Base-by-base conservation (phyloP, 352 stramenopile species). In the Blastocystis sp. region DNA sequence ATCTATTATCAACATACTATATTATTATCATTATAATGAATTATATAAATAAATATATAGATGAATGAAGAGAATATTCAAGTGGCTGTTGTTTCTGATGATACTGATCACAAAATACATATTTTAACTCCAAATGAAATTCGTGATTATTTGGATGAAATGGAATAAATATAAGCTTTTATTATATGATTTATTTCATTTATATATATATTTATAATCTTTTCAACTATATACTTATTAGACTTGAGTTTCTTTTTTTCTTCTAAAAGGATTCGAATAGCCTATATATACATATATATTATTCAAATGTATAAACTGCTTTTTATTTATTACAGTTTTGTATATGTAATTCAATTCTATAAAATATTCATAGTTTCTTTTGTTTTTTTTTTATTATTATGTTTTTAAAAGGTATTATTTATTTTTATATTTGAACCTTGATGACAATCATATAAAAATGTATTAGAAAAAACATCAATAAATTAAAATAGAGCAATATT, bases 81-180 rank as follows among this genome's bases (percentile, higher is more conserved):
- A 74, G 83, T 98, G 18, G 91, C 81, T 32, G 81, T 97, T 49
- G 89, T 97, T 46, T 84, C 83, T 64, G 82, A 80, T 37, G 84
- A 95, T 11, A 43, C 32, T 5, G 52, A 25, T 76, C 84, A 86
- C 62, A 93, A 93, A 70, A 39, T 52, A 2, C 35, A 43, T 31
- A 76, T 96, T 65, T 78, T 98, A 59, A 95, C 81, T 35, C 84
- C 85, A 1, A 82, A 82, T 31, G 87, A 98, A 74, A 87, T 98
- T 68, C 91, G 94, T 72, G 91, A 98, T 77, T 98, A 96, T 80
- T 75, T 98, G 56, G 87, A 97, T 70, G 90, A 98, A 75, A 85
- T 88, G 19, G 88, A 62, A 25, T 62, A 24, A 34, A 18, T 16
- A 4, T 21, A 37, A 30, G 1, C 54, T 39, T 62, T 62, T 93